Base-by-base conservation (phyloP, 2,329 filamentous ascomycete species). In the Rugonectria rugulosa region DNA sequence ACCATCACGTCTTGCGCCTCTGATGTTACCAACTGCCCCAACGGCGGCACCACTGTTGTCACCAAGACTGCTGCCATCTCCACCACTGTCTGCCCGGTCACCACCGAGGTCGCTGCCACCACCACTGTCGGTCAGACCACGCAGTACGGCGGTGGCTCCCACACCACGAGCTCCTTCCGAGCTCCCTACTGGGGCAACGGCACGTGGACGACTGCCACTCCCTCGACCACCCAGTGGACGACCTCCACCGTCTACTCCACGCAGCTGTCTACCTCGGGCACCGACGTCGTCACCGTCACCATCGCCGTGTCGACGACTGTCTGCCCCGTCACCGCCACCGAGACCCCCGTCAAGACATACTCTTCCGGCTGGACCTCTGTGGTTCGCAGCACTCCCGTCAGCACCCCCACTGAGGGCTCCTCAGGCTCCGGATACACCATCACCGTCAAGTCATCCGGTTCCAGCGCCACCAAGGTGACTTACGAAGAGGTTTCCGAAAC, bases 181-280 rank as follows among this genome's bases (percentile, higher is more conserved):
- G 12, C 10, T 29, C 21, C 23, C 11, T 17, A 29, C 38, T 34
- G 60, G n/a, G 2, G 47, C 53, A 21, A 57, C 51, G n/a, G n/a
- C 7, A 36, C 64, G 14, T 60, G 36, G 23, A 41, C 4, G 10
- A 17, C 19, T 15, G 32, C 15, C n/a, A 36, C 32, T 36, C 15
- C 32, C 5, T 9, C 62, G 62, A 0, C 65, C 59, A 5, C 14
- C 58, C 23, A 62, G n/a, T 66, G 32, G 63, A 72, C 70, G 15
- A 73, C 71, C 24, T 71, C 69, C 26, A 73, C 72, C 17, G 55
- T 73, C 59, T 72, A 61, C 61, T 65, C 63, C 15, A 73, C 70
- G 17, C 48, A 55, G n/a, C n/a, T n/a, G n/a, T n/a, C n/a, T n/a
- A n/a, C n/a, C n/a, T n/a, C n/a, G n/a, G n/a, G n/a, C 26, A 57